Base-by-base conservation (phyloP, 306 rosid genomes). In the Corylus heterophylla region DNA sequence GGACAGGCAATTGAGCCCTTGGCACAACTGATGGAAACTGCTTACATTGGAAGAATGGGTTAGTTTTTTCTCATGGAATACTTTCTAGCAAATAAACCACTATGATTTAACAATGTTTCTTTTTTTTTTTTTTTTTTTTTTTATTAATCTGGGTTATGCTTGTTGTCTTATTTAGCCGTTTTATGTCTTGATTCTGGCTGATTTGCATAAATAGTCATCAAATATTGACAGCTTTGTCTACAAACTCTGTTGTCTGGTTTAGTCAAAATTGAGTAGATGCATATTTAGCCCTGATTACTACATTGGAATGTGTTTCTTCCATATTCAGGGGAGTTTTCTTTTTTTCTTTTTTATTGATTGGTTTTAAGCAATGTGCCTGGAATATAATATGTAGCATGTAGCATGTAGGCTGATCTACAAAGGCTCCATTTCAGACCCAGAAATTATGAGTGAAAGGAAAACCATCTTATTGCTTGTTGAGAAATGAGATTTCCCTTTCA, bases 21-120 rank as follows among this genome's bases (percentile, higher is more conserved):
- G 80, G 92, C 96, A 63, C 97, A 91, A 82, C 88, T 95, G 75
- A 88, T 95, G 99, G 99, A 95, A 84, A 95, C 98, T 73, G 98
- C 99, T 75, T 95, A 86, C 80, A 90, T 95, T 74, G 99, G 99
- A 74, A 88, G 97, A 82, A 70, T 95, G 39, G 98, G 98, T 89
- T 42, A 18, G 71, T 22, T 37, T 39, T 39, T 42, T 61, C 68
- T 35, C 70, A 8, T 7, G 16, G 22, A 14, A 7, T 64, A 4
- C 5, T 35, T 8, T 67, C 50, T 42, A 8, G n/a, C 49, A 6
- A 39, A 67, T 67, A 37, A 37, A 67, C 49, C 13, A 1, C 27
- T 67, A 42, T 44, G 3, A 3, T 39, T 4, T 37, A 66, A 8
- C 22, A 66, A 39, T 35, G 49, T 20, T 27, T 61, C 11, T 22